phyloP scores from a whole-genome alignment of 1,139 yeast species.

The Zygosaccharomyces sapae region DNA sequence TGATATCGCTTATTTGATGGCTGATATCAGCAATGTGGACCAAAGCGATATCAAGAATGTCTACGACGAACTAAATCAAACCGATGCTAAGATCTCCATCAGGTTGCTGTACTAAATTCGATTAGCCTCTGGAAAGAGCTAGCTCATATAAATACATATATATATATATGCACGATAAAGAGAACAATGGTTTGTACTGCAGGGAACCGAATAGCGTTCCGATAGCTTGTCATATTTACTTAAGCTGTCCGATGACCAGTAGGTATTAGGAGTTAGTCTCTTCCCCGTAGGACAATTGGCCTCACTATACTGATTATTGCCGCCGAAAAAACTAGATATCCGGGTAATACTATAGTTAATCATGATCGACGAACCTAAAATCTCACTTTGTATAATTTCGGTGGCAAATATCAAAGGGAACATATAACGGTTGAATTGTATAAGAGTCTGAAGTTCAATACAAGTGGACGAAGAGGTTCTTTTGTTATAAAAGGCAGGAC shows the following conservation, averaged over 20 bases:
- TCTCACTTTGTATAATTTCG: slow-evolving; percentile 6
- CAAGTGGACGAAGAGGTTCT: background rate
- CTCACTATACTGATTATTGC: background rate
- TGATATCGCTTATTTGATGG: slow-evolving; percentile 95
- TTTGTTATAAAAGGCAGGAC: background rate
- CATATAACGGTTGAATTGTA: background rate
- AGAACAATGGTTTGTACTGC: background rate
- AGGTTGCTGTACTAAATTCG: slow-evolving; percentile 71
- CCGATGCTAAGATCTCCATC: slow-evolving; percentile 87
- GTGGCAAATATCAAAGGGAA: slow-evolving; percentile 14
- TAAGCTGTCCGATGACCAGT: background rate
- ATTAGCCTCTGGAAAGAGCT: background rate
- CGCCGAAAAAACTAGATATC: background rate
- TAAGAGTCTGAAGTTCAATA: background rate
- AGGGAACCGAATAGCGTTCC: background rate
- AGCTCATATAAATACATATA: background rate
- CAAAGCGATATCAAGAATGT: slow-evolving; percentile 76
- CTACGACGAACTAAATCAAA: slow-evolving; percentile 81
- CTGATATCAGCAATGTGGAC: slow-evolving; percentile 88
- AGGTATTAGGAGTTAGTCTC: too few species aligned
- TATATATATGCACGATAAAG: background rate
- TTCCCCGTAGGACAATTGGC: too few species aligned
- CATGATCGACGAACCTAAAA: background rate
- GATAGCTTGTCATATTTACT: background rate
- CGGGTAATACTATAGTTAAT: background rate